Evolutionary conservation across 257 asterid species (phyloP).

Genomic region (Solanum pinnatisectum): DNA sequence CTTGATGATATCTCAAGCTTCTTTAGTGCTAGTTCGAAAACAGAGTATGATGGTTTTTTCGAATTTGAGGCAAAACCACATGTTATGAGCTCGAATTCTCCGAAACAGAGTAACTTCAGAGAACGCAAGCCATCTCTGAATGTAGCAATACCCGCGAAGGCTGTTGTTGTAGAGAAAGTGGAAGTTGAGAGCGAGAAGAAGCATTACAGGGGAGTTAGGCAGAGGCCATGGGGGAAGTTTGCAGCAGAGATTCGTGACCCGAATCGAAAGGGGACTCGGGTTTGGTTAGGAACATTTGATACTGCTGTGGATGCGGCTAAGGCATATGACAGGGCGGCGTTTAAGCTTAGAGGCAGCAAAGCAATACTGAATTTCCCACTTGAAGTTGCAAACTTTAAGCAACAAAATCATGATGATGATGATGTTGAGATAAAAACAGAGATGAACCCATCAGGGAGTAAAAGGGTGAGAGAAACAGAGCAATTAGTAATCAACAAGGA

Average conservation of each 20-base stretch:
- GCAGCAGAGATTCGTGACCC: conserved; percentile 83
- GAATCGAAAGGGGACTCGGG: conserved; percentile 51
- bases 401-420: not conserved
- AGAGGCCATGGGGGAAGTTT: conserved; percentile 64
- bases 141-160: conserved; percentile 37
- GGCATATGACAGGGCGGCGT: conserved; percentile 75
- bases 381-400: conserved; percentile 34
- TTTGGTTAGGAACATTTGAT: conserved; percentile 72
- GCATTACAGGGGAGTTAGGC: conserved; percentile 63
- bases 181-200: conserved; percentile 11
- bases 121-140: conserved; percentile 58
- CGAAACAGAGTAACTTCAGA: not conserved
- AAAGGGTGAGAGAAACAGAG: conserved; percentile 36
- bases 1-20: conserved; percentile 1
- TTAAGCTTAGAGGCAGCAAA: conserved; percentile 55
- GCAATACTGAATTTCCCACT: conserved; percentile 73
- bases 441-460: conserved; percentile 9
- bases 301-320: conserved; percentile 64
- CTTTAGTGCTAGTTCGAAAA: not conserved
- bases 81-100: not conserved
- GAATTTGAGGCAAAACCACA: conserved; percentile 30
- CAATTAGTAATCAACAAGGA: conserved; percentile 22
- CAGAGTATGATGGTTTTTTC: conserved; percentile 4
- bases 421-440: not conserved
- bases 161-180: not conserved